Conservation (phyloP, 345 rosid species). For the Hibiscus trionum region DNA sequence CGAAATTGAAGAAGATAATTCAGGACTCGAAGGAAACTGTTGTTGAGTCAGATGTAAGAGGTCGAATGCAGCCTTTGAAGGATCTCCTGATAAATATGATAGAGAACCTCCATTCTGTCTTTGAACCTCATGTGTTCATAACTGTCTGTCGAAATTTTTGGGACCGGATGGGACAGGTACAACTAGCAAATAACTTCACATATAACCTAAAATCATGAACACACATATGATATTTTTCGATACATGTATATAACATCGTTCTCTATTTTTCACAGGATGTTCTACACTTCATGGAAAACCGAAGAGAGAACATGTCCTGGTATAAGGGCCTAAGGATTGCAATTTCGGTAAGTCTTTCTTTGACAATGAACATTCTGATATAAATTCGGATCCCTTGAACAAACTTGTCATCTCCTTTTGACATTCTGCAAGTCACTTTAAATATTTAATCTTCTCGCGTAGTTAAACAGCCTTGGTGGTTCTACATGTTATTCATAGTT, state of each 20-base stretch:
- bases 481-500: not conserved
- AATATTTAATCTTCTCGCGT: not conserved
- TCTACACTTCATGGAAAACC: slow-evolving; percentile 66
- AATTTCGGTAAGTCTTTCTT: slow-evolving; percentile 52
- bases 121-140: slow-evolving; percentile 67
- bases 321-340: slow-evolving; percentile 79
- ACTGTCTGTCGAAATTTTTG: slow-evolving; percentile 69
- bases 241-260: not conserved
- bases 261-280: slow-evolving; percentile 48
- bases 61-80: slow-evolving; percentile 64
- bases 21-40: slow-evolving; percentile 71
- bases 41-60: slow-evolving; percentile 61
- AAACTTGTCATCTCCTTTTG: not conserved
- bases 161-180: slow-evolving; percentile 90
- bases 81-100: slow-evolving; percentile 61
- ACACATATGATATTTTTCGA: too few relatives aligned
- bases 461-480: not conserved
- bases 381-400: not conserved
- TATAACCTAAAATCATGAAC: not conserved
- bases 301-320: slow-evolving; percentile 79
- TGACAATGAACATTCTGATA: not conserved
- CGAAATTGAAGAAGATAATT: slow-evolving; percentile 82
- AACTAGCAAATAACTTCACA: not conserved
- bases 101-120: slow-evolving; percentile 52
- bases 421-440: not conserved